A percentile compares a stretch with the other conserved stretches of the same genome.
Evolutionary conservation across 1,139 yeast genomes (phyloP).

Genomic region (Chernovozyma aurita): DNA sequence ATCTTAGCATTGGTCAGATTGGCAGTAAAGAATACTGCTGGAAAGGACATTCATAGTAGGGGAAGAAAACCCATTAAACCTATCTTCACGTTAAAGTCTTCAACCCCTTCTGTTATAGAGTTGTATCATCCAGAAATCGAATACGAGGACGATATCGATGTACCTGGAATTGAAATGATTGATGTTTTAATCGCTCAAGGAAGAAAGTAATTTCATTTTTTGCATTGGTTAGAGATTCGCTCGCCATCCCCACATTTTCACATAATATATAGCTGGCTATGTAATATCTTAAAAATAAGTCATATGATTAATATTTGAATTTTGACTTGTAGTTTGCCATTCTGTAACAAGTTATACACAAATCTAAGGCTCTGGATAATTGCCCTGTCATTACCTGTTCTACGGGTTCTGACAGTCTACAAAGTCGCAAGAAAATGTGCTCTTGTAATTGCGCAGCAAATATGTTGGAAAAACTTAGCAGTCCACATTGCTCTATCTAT

Average conservation of each 20-base stretch:
- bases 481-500: too few species aligned
- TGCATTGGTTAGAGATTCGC: not conserved
- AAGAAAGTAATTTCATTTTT: not conserved
- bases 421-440: too few species aligned
- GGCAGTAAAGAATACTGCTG: not conserved
- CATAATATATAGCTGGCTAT: conserved; percentile 1
- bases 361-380: too few species aligned
- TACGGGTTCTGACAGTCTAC: too few species aligned
- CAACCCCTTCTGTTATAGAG: not conserved
- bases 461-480: too few species aligned
- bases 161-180: conserved; percentile 5
- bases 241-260: too few species aligned
- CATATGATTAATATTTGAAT: too few species aligned
- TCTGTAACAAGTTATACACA: too few species aligned
- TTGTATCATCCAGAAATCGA: not conserved
- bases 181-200: conserved; percentile 1
- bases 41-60: not conserved
- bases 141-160: not conserved
- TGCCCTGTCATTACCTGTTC: too few species aligned
- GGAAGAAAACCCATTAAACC: not conserved
- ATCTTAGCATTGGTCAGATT: not conserved
- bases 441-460: too few species aligned
- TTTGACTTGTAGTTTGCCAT: too few species aligned
- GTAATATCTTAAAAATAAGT: not conserved
- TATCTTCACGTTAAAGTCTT: not conserved